Base-by-base conservation (phyloP, 345 rosid species). In the Eucalyptus curtisii region DNA sequence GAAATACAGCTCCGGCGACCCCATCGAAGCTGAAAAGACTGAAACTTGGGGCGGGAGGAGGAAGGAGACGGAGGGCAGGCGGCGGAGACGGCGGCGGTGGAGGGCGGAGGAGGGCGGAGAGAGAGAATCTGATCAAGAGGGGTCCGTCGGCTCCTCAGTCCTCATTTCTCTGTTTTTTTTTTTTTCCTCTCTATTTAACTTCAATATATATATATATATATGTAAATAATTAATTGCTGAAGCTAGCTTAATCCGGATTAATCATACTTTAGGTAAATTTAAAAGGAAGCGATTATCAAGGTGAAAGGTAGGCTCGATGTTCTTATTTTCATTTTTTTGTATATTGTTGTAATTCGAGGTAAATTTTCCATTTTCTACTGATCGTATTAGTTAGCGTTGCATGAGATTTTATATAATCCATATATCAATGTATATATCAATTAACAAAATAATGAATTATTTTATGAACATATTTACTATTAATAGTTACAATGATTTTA, bases 361-460 rank as follows among this genome's bases (percentile, higher is more conserved):
- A 68, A 66, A 15, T n/a, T 66, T 66, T 66, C 0, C 22, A 66
- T 15, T 16, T 16, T n/a, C 4, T 31, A 66, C 5, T 15, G 8
- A 66, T 8, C 0, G 2, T 66, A 5, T 52, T 5, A 20, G 2
- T 52, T 52, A 52, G 4, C 4, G 0, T 71, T 71, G 27, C 24
- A 37, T 5, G 4, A 33, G 13, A 37, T 19, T 71, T 71, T 7
- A 3, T 13, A n/a, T 17, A 71, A 71, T 19, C 7, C 10, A 10
- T 42, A 10, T 30, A 61, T 49, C 14, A 4, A 48, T 48, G 13
- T 48, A 48, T 48, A 48, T 52, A 52, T 20, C 5, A 20, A 52
- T 52, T 52, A 20, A 52, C 1, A 2, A 64, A n/a, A 64, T 64
- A 64, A n/a, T n/a, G 33, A 16, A 64, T 64, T 64, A n/a, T 64